Evolutionary conservation across 2,329 filamentous ascomycete species (phyloP).

Genomic region (Diaporthe batatas): DNA sequence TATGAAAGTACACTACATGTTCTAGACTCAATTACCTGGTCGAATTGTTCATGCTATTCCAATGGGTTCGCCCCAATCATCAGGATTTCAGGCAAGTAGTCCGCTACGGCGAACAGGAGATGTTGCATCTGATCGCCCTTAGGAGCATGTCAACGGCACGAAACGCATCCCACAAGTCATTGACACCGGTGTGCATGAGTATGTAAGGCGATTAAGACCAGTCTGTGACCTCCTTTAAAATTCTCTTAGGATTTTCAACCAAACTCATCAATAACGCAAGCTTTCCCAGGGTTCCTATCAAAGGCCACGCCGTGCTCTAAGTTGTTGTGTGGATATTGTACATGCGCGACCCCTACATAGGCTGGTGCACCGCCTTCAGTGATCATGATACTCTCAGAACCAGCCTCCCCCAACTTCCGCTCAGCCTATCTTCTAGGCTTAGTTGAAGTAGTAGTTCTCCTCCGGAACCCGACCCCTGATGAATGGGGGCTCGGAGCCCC

Average conservation of each 20-base stretch:
- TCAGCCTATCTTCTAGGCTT: conserved; percentile 43
- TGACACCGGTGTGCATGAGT: neutral
- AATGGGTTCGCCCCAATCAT: no score
- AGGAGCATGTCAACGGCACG: no score
- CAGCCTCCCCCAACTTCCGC: conserved; percentile 41
- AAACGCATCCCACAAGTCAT: neutral
- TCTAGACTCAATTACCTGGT: neutral
- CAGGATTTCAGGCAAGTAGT: neutral
- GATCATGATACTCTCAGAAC: conserved; percentile 9
- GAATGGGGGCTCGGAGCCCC: conserved; percentile 87
- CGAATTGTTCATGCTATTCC: neutral
- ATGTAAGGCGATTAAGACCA: neutral
- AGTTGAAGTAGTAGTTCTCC: conserved; percentile 93
- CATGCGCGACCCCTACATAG: conserved; percentile 37
- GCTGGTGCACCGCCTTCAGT: conserved; percentile 19
- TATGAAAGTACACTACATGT: neutral
- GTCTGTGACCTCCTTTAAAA: neutral
- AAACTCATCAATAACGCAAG: conserved; percentile 32
- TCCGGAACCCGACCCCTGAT: conserved; percentile 89
- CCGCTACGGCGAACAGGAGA: neutral
- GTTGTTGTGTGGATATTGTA: conserved; percentile 41
- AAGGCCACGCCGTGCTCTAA: conserved; percentile 34
- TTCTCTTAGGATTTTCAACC: neutral
- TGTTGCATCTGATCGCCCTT: neutral
- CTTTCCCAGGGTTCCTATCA: conserved; percentile 6